Evolutionary conservation across 495 filamentous ascomycete genomes (phyloP), one percentile per base, ranked within the genome.

Genomic region (Lasiosphaeris hirsuta): DNA sequence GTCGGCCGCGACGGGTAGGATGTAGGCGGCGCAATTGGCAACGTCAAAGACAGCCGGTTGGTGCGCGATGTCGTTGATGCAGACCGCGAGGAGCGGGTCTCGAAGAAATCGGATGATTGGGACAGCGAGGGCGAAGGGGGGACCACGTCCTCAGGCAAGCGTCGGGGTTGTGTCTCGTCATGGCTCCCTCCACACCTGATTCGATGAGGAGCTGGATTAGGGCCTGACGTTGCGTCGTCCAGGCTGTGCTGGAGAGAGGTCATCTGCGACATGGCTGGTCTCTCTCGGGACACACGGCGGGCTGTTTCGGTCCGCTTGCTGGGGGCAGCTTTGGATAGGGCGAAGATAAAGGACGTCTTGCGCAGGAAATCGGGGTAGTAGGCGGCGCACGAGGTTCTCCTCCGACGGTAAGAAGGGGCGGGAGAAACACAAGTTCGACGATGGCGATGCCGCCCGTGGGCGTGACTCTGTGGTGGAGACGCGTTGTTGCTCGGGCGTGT

Each of bases 11-110:
- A 71, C 7, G 75, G 67, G 46, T 74, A 59, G 51, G 70, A 68
- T 19, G 71, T 66, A 46, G 74, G 69, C 19, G 71, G 68, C 33
- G 74, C 70, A 55, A 93, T 86, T 40, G 88, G 90, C 61, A 95
- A 86, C 46, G 86, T 90, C 54, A 92, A 72, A n/a, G 90, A 92
- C 33, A 92, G 75, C 51, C 90, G 84, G 69, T 93, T 90, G 46
- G 83, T 75, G 51, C 84, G 80, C 13, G 86, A 84, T 13, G 79
- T 74, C 15, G 53, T 73, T 33, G 82, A 80, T 60, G 79, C 65
- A 60, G 78, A 73, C 19, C 85, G 77, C 50, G 79, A 73, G 14
- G 81, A 79, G 37, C 76, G 78, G 47, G 79, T 81, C 38, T 71
- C 70, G 44, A 61, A 62, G 7, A 56, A 19, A 8, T 71, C 68